A percentile compares a stretch with the other conserved stretches of the same genome.
phyloP scores from a whole-genome alignment of 208 protist species.

The Wallacemonas sp. region DNA sequence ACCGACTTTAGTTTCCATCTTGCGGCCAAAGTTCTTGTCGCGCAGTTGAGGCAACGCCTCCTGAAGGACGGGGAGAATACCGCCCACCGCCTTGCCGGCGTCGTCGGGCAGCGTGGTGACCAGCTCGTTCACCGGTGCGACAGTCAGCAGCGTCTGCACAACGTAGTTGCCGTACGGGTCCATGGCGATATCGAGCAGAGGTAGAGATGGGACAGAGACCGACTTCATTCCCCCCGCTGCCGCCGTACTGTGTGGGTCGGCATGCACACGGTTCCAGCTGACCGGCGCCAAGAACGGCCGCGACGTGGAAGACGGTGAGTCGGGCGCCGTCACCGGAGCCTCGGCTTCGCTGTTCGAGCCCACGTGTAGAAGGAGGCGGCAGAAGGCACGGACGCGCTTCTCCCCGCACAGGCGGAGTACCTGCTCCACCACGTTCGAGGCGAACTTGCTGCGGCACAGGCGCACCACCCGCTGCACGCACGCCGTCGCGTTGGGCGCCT shows the following conservation, averaged over 20 bases:
- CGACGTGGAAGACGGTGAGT: too few species aligned
- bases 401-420: conserved; percentile 76
- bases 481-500: conserved; percentile 16
- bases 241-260: neutral
- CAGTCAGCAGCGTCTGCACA: conserved; percentile 92
- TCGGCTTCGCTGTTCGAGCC: neutral
- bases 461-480: conserved; percentile 22
- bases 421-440: conserved; percentile 97
- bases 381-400: conserved; percentile 37
- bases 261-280: neutral
- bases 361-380: conserved; percentile 27
- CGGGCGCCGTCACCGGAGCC: too few species aligned
- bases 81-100: neutral
- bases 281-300: neutral
- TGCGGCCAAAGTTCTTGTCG: conserved; percentile 62
- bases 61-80: conserved; percentile 42
- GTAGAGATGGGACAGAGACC: conserved; percentile 29
- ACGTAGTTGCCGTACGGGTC: conserved; percentile 97
- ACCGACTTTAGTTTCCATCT: conserved; percentile 52
- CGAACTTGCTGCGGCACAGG: conserved; percentile 95
- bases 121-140: conserved; percentile 71
- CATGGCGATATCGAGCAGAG: conserved; percentile 77
- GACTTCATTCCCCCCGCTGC: conserved; percentile 23
- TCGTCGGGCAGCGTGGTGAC: too few species aligned
- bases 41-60: conserved; percentile 33